phyloP scores from a whole-genome alignment of 1,284 basidiomycete genomes.

The Puccinia sorghi region DNA sequence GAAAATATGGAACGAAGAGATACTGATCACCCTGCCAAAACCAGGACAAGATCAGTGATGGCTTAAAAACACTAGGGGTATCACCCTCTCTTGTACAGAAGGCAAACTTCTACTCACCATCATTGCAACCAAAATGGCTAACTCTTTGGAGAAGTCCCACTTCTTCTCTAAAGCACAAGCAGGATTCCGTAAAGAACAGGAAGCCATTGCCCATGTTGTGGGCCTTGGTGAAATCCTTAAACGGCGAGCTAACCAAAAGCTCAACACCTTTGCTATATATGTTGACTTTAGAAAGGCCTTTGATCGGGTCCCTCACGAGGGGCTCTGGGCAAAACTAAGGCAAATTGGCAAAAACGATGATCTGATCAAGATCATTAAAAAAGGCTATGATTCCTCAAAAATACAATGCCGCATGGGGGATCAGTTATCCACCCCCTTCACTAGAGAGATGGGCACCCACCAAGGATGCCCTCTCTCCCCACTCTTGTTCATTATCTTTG shows the following conservation, averaged over 20 bases:
- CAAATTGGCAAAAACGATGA: neutral
- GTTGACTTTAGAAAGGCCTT: constrained; percentile 40
- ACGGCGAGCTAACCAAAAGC: neutral
- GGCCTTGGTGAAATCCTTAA: neutral
- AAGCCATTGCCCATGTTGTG: constrained; percentile 21
- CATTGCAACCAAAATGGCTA: neutral
- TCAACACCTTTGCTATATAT: neutral
- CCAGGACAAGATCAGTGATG: constrained; percentile 11
- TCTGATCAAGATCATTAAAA: constrained; percentile 7
- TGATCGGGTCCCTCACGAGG: constrained; percentile 27
- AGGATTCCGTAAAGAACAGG: constrained; percentile 9
- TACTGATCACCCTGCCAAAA: constrained; percentile 15
- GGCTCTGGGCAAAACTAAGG: constrained; percentile 15
- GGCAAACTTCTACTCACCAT: constrained; percentile 23
- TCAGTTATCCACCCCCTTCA: neutral
- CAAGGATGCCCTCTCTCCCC: constrained; percentile 26
- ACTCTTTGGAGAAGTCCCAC: neutral
- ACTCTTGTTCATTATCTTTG: constrained; percentile 34
- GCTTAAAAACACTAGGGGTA: constrained; percentile 24
- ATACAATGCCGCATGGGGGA: neutral
- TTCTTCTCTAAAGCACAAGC: constrained; percentile 36
- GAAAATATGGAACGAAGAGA: constrained; percentile 7
- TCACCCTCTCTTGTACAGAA: constrained; percentile 27
- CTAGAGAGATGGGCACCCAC: neutral
- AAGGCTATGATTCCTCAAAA: neutral